Evolutionary conservation across 331 rosid genomes (phyloP).

Genomic region (Quercus phellos): DNA sequence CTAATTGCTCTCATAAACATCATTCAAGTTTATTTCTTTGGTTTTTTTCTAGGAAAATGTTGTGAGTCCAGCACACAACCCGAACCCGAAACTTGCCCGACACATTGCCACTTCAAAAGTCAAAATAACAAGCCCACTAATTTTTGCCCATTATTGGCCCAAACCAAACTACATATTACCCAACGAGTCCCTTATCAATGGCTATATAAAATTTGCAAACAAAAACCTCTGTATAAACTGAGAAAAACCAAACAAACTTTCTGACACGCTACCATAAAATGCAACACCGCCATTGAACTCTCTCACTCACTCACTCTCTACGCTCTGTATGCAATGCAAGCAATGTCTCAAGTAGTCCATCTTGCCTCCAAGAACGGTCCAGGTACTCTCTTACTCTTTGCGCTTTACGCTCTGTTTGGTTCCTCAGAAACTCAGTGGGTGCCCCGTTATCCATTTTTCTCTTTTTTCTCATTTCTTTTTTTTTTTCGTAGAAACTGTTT

Average conservation of each 20-base stretch:
- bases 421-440: neutral
- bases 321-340: neutral
- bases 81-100: neutral
- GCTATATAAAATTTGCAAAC: neutral
- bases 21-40: too few species aligned
- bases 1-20: too few species aligned
- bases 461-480: too few species aligned
- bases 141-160: neutral
- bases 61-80: neutral
- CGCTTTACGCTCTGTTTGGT: neutral
- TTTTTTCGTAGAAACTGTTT: too few species aligned
- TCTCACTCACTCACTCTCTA: neutral
- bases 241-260: neutral
- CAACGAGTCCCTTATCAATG: conserved; percentile 47
- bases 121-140: too few species aligned
- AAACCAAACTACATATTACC: conserved; percentile 1
- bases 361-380: conserved; percentile 26
- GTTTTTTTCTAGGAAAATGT: too few species aligned
- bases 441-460: too few species aligned
- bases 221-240: neutral
- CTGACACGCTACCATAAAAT: conserved; percentile 1
- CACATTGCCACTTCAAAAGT: too few species aligned
- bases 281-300: conserved; percentile 33
- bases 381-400: conserved; percentile 19
- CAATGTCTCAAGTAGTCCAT: conserved; percentile 41